Evolutionary conservation across 2,329 filamentous ascomycete species (phyloP).

Genomic region (Pyrenophora tritici-repentis): DNA sequence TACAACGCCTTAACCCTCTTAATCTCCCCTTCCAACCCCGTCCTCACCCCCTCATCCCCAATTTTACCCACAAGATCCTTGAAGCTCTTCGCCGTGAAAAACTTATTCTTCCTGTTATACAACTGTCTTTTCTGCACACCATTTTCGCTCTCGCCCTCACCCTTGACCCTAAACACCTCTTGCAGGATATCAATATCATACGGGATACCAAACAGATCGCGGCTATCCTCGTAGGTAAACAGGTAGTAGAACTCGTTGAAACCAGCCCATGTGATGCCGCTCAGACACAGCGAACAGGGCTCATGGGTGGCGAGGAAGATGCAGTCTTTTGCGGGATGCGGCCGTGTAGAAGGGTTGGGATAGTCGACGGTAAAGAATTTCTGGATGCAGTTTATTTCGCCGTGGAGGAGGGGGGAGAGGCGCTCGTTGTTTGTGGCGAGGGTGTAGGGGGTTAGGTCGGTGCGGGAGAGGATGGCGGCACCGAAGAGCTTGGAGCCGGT

Average conservation of each 20-base stretch:
- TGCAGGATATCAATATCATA: conserved; percentile 64
- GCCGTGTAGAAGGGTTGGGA: conserved; percentile 39
- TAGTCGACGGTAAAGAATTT: conserved; percentile 55
- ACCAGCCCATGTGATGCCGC: conserved; percentile 63
- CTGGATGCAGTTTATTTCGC: conserved; percentile 66
- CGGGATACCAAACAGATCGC: conserved; percentile 61
- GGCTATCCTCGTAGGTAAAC: conserved; percentile 64
- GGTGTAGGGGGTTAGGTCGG: conserved; percentile 51
- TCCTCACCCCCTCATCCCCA: conserved; percentile 4
- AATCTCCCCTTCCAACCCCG: conserved; percentile 47
- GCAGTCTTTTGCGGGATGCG: conserved; percentile 55
- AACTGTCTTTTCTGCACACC: conserved; percentile 50
- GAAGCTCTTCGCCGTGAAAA: conserved; percentile 49
- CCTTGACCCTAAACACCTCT: conserved; percentile 59
- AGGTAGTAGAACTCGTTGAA: conserved; percentile 63
- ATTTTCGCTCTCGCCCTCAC: conserved; percentile 25
- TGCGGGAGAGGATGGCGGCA: conserved; percentile 57
- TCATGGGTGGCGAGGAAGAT: conserved; percentile 65
- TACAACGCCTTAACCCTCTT: conserved; percentile 54
- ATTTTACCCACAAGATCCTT: conserved; percentile 30
- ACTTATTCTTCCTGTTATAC: conserved; percentile 63
- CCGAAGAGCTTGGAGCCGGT: conserved; percentile 63
- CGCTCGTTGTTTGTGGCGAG: conserved; percentile 63
- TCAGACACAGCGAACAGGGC: conserved; percentile 63
- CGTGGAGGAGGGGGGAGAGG: conserved; percentile 61